Conservation (phyloP, 2,329 filamentous ascomycete genomes). For the Cryphonectria nitschkei region DNA sequence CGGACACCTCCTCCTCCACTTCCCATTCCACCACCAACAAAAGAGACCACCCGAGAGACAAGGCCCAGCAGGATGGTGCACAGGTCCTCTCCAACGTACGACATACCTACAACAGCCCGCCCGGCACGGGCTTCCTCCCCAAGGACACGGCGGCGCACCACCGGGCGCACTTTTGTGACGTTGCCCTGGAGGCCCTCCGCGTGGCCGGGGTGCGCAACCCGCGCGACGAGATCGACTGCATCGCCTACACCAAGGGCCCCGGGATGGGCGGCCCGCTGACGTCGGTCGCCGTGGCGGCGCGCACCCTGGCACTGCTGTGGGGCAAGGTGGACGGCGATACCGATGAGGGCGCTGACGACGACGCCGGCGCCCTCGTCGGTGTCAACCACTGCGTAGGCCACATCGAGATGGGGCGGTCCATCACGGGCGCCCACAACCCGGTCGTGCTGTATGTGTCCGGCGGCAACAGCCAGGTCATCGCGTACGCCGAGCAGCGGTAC, state of each 20-base stretch:
- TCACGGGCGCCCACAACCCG: slow-evolving; percentile 87
- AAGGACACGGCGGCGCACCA: slow-evolving; percentile 96
- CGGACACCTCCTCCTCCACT: slow-evolving; percentile 31
- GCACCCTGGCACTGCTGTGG: slow-evolving; percentile 84
- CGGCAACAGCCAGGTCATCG: slow-evolving; percentile 54
- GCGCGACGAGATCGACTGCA: slow-evolving; percentile 75
- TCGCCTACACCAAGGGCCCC: slow-evolving; percentile 94
- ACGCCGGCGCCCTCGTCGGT: slow-evolving; percentile 69
- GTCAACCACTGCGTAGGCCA: slow-evolving; percentile 99
- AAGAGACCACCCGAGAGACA: slow-evolving; percentile 6
- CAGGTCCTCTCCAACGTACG: slow-evolving; percentile 89
- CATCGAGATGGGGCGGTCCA: slow-evolving; percentile 96
- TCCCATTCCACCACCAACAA: not conserved
- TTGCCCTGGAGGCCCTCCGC: slow-evolving; percentile 79
- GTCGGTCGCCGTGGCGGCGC: slow-evolving; percentile 81
- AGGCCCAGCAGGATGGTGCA: slow-evolving; percentile 47
- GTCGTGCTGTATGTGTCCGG: slow-evolving; percentile 92
- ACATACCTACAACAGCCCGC: slow-evolving; percentile 89
- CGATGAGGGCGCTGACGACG: slow-evolving; percentile 54
- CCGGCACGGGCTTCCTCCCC: slow-evolving; percentile 91
- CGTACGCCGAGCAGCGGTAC: slow-evolving; percentile 79
- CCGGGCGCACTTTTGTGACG: slow-evolving; percentile 77
- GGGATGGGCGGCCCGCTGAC: slow-evolving; percentile 96
- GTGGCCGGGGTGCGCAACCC: slow-evolving; percentile 63
- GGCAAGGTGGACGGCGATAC: slow-evolving; percentile 56